Conservation (phyloP, 371 early-diverging fungal species). For the Thermomucor indicae-seudaticae region DNA sequence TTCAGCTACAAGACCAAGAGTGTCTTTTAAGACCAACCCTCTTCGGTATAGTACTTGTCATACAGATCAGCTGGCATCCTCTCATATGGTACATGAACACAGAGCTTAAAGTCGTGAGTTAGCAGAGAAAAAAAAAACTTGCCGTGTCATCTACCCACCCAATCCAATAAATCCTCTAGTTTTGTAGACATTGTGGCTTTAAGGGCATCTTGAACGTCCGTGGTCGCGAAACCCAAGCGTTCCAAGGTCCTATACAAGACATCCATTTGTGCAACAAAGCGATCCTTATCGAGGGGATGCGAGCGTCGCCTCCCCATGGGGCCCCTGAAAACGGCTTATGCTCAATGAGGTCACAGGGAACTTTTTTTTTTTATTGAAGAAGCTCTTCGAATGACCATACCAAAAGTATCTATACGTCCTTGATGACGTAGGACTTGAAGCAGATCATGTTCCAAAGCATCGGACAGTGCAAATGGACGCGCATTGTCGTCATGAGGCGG, state of each 20-base stretch:
- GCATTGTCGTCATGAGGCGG: background rate
- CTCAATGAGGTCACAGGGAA: too few relatives aligned
- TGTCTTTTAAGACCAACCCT: constrained; percentile 22
- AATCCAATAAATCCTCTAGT: constrained; percentile 51
- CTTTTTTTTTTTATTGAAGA: background rate
- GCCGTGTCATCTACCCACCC: constrained; percentile 37
- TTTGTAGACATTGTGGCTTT: constrained; percentile 35
- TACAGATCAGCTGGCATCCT: constrained; percentile 54
- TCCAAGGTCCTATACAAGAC: constrained; percentile 44
- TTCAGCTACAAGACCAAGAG: too few relatives aligned
- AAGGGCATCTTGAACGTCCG: constrained; percentile 49
- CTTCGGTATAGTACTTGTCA: constrained; percentile 55
- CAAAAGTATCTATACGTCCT: background rate
- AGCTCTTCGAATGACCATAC: background rate
- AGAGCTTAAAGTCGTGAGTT: constrained; percentile 25
- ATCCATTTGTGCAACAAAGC: constrained; percentile 44
- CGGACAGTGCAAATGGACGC: constrained; percentile 5
- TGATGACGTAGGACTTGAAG: constrained; percentile 14
- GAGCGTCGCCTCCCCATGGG: background rate
- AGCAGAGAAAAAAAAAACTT: background rate
- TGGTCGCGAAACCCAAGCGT: constrained; percentile 43
- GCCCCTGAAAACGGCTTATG: background rate
- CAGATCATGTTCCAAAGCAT: constrained; percentile 18
- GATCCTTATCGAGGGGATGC: constrained; percentile 23
- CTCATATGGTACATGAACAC: constrained; percentile 52